Evolutionary conservation across 768 basidiomycete genomes (phyloP).

Genomic region (Leccinum obscurum): DNA sequence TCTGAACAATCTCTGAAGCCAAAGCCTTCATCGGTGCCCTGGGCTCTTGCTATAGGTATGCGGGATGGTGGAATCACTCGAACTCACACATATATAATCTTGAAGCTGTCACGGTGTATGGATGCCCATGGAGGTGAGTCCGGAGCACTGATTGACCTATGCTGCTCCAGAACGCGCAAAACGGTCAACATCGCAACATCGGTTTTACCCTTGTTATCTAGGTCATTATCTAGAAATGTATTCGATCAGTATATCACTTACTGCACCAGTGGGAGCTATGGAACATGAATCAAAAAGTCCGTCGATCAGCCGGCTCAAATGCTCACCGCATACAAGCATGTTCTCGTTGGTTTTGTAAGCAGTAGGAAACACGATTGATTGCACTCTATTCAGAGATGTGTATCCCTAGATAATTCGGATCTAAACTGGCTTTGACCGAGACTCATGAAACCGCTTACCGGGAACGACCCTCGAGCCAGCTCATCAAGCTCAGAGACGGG

Average conservation of each 20-base stretch:
- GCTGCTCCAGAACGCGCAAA: slow-evolving; percentile 81
- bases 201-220: slow-evolving; percentile 82
- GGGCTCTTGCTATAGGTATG: neutral
- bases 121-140: slow-evolving; percentile 41
- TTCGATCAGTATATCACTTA: slow-evolving; percentile 40
- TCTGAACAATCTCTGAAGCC: slow-evolving; percentile 92
- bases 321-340: slow-evolving; percentile 63
- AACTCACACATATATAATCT: slow-evolving; percentile 93
- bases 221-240: slow-evolving; percentile 6
- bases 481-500: slow-evolving; percentile 71
- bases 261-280: slow-evolving; percentile 95
- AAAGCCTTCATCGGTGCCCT: slow-evolving; percentile 99
- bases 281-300: neutral
- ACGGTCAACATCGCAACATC: slow-evolving; percentile 96
- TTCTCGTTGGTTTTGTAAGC: slow-evolving; percentile 97
- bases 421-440: neutral
- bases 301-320: neutral
- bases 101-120: slow-evolving; percentile 76
- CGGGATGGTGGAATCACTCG: neutral
- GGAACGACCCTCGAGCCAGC: slow-evolving; percentile 79
- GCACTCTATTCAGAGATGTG: slow-evolving; percentile 84
- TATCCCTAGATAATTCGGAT: slow-evolving; percentile 61
- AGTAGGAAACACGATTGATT: slow-evolving; percentile 91
- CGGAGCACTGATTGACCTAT: slow-evolving; percentile 40
- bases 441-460: slow-evolving; percentile 47